A percentile compares a stretch with the other conserved stretches of the same genome.
Evolutionary conservation across 306 rosid genomes (phyloP).

Genomic region (Corylus americana): DNA sequence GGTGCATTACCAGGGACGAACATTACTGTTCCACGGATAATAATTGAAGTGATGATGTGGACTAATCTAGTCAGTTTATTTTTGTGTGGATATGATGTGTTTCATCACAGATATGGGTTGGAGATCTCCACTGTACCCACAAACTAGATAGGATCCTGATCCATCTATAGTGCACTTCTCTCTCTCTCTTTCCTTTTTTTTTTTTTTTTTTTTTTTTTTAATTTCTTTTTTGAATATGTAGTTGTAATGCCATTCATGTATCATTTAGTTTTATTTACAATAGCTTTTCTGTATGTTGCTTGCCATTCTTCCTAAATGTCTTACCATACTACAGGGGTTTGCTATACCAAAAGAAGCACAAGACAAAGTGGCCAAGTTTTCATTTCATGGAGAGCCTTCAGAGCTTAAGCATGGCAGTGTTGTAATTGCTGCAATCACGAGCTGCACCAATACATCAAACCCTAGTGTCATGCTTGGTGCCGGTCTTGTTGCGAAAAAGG

Average conservation of each 20-base stretch:
- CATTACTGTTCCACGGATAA: slow-evolving; percentile 6
- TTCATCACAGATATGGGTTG: background rate
- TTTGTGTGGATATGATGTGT: slow-evolving; percentile 2
- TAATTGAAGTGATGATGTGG: slow-evolving; percentile 5
- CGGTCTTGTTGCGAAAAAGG: slow-evolving; percentile 92
- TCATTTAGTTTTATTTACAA: slow-evolving; percentile 20
- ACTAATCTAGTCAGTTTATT: slow-evolving; percentile 10
- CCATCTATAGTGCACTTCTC: background rate
- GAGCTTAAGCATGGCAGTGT: slow-evolving; percentile 89
- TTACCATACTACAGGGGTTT: slow-evolving; percentile 59
- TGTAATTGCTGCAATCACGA: slow-evolving; percentile 95
- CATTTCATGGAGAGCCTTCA: slow-evolving; percentile 85
- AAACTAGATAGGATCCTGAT: slow-evolving; percentile 6
- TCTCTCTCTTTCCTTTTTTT: background rate
- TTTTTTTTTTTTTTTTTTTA: background rate
- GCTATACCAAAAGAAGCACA: slow-evolving; percentile 87
- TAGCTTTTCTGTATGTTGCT: slow-evolving; percentile 14
- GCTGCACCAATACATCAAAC: slow-evolving; percentile 96
- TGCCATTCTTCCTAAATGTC: slow-evolving; percentile 13
- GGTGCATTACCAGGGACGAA: background rate
- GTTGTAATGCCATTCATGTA: slow-evolving; percentile 19
- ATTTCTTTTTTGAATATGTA: slow-evolving; percentile 10
- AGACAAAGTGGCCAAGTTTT: slow-evolving; percentile 73
- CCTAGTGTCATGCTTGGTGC: slow-evolving; percentile 99
- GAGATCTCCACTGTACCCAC: background rate